These are phyloP conservation scores for Mycena capillaripes DNA, from an alignment of 768 basidiomycete species.

Conservation along the genomic window DNA sequence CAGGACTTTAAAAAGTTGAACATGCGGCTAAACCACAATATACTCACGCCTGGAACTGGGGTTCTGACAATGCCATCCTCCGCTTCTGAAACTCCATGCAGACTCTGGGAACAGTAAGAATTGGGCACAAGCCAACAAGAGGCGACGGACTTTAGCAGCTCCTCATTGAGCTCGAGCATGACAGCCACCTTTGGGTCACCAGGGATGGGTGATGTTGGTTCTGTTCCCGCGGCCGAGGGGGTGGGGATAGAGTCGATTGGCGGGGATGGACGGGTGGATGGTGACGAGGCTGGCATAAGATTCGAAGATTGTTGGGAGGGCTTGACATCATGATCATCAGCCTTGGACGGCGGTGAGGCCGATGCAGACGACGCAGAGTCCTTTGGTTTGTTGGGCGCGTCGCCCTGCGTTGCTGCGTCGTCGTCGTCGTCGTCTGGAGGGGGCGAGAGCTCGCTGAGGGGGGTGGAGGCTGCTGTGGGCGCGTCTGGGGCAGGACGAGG, in stretches of 20 bases:
- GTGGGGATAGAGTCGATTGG: slow-evolving; percentile 41
- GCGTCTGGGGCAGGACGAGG: slow-evolving; percentile 43
- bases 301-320: slow-evolving; percentile 41
- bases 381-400: slow-evolving; percentile 10
- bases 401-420: slow-evolving; percentile 47
- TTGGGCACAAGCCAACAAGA: not conserved
- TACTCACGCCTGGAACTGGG: slow-evolving; percentile 71
- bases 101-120: slow-evolving; percentile 55
- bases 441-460: slow-evolving; percentile 83
- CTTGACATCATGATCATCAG: slow-evolving; percentile 36
- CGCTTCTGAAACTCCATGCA: slow-evolving; percentile 73
- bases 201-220: slow-evolving; percentile 44
- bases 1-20: slow-evolving; percentile 24
- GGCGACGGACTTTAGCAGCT: slow-evolving; percentile 72
- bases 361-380: slow-evolving; percentile 37
- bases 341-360: slow-evolving; percentile 29
- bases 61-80: slow-evolving; percentile 60
- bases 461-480: slow-evolving; percentile 62
- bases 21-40: not conserved
- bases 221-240: slow-evolving; percentile 43
- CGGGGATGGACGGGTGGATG: slow-evolving; percentile 30
- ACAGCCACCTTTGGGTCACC: slow-evolving; percentile 68
- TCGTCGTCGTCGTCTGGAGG: slow-evolving; percentile 71
- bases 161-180: slow-evolving; percentile 77
- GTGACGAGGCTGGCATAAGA: slow-evolving; percentile 36